Evolutionary conservation across 2,329 filamentous ascomycete species (phyloP), one percentile per base, ranked within the genome.

Genomic region (Fusarium circinatum): DNA sequence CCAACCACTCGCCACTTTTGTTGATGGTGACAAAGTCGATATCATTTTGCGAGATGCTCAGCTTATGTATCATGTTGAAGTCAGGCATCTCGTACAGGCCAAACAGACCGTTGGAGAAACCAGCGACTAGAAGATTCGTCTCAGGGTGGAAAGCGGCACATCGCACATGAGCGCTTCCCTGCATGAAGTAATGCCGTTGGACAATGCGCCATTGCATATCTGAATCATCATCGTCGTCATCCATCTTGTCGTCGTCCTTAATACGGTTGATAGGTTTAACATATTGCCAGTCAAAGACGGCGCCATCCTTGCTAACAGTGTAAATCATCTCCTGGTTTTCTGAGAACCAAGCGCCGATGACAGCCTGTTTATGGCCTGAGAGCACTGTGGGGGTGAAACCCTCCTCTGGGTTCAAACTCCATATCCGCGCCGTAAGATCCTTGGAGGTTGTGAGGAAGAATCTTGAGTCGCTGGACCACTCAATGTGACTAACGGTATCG

Each of bases 331-430:
- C 97, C 81, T 99, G 96, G 76, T 97, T 92, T 70, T 93, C 91
- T 2, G 95, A 97, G 80, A 99, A 99, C 91, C 95, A 99, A n/a
- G 95, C 95, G n/a, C 93, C 94, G 62, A 97, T 88, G 7, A 99
- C 93, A 22, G 90, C 92, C 82, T 98, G 95, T 80, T 95, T 92
- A 83, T 99, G 97, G 4, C 96, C 96, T 8, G 94, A 92, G 70
- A 99, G 85, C 22, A 95, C 94, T 4, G 96, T 99, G 2, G 96
- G 95, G 56, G 91, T 90, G 82, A 98, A 98, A 4, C 93, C 94
- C 69, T 96, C 93, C 78, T 98, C 94, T 3, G 91, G 88, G 75
- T 97, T 89, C 75, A 98, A 85, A 81, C 95, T 98, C 96, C 96
- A 99, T 90, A 99, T 94, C 80, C 95, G 90, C 44, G 94, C 93